Evolutionary conservation across 352 stramenopile species (phyloP).

Genomic region (Phytophthora tubulina): DNA sequence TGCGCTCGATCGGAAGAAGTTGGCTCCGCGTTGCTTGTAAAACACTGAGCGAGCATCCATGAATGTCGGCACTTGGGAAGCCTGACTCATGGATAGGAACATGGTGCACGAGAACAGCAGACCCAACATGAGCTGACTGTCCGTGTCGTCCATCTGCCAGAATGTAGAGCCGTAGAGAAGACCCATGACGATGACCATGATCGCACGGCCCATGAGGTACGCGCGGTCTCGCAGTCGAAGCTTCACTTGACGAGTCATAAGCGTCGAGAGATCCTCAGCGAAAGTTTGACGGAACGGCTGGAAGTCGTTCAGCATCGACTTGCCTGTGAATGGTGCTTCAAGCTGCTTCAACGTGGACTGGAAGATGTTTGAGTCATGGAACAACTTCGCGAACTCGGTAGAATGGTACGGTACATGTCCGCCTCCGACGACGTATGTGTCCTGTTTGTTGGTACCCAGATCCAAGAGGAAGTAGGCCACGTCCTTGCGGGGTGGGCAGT

Average conservation of each 20-base stretch:
- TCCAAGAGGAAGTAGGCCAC: constrained; percentile 32
- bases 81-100: constrained; percentile 73
- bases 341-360: constrained; percentile 52
- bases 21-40: constrained; percentile 91
- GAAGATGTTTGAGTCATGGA: constrained; percentile 58
- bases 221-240: constrained; percentile 69
- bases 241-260: constrained; percentile 66
- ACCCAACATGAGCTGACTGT: constrained; percentile 73
- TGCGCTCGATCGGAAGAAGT: constrained; percentile 88
- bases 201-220: constrained; percentile 53
- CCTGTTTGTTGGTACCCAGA: constrained; percentile 35
- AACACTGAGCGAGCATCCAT: constrained; percentile 80
- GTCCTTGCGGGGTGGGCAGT: constrained; percentile 37
- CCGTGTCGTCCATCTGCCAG: constrained; percentile 63
- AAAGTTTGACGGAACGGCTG: constrained; percentile 60
- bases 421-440: constrained; percentile 11
- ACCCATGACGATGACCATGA: constrained; percentile 72
- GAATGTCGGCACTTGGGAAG: constrained; percentile 80
- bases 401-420: constrained; percentile 32
- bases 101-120: constrained; percentile 54
- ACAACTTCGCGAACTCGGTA: constrained; percentile 54
- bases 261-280: constrained; percentile 45
- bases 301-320: constrained; percentile 17
- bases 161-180: constrained; percentile 75
- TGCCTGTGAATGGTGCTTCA: constrained; percentile 41